These are phyloP conservation scores for Tuber indicum DNA, from an alignment of 495 filamentous ascomycete species.

Conservation along the genomic window DNA sequence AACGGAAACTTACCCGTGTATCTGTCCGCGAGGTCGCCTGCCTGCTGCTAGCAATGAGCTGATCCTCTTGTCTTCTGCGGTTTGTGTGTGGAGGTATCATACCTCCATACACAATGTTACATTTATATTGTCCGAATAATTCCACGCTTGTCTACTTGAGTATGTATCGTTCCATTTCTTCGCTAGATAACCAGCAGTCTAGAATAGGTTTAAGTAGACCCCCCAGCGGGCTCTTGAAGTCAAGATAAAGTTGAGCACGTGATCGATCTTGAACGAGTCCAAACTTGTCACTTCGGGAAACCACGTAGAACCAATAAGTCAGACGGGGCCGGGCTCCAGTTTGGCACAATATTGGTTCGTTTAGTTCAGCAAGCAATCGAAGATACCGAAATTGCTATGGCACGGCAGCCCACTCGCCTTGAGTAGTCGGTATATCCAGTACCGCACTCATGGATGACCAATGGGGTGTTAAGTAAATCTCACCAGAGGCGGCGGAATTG, in stretches of 20 bases:
- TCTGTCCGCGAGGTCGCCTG: background rate
- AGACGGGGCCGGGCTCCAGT: background rate
- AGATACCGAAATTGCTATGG: background rate
- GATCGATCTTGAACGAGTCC: background rate
- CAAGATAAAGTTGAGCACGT: background rate
- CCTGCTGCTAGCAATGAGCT: background rate
- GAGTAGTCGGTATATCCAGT: background rate
- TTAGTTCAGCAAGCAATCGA: background rate
- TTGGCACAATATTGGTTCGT: background rate
- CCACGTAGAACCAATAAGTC: background rate
- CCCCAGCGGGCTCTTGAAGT: background rate
- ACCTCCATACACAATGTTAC: background rate
- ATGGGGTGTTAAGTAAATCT: background rate
- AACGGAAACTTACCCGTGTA: background rate
- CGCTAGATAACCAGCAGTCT: background rate
- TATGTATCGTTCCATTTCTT: background rate
- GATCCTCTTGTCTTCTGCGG: background rate
- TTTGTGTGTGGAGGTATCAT: background rate
- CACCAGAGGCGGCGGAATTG: background rate
- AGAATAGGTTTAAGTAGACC: background rate
- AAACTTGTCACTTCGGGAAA: background rate
- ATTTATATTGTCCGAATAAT: background rate
- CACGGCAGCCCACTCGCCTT: background rate
- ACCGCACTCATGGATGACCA: background rate
- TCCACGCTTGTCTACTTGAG: background rate